phyloP scores from a whole-genome alignment of 2,329 filamentous ascomycete genomes.

The Thermothelomyces thermophilus region DNA sequence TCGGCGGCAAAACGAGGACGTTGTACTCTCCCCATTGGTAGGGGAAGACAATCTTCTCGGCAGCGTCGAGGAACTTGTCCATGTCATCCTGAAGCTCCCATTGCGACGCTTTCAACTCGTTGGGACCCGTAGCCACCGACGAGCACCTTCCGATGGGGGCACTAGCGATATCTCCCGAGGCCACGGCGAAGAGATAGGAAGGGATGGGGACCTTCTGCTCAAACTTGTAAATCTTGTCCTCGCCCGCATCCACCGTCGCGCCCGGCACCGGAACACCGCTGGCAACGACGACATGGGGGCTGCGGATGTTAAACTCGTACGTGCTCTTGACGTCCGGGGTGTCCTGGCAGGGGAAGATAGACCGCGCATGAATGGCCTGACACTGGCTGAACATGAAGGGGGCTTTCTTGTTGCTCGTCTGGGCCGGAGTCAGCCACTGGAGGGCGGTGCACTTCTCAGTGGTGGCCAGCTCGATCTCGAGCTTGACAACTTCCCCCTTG shows the following conservation, averaged over 20 bases:
- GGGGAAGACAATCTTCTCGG: slow-evolving; percentile 74
- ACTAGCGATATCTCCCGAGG: slow-evolving; percentile 74
- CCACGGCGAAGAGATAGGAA: slow-evolving; percentile 89
- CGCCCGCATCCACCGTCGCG: slow-evolving; percentile 42
- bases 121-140: slow-evolving; percentile 78
- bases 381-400: slow-evolving; percentile 98
- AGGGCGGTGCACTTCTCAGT: slow-evolving; percentile 85
- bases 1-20: slow-evolving; percentile 80
- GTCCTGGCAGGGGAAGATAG: slow-evolving; percentile 93
- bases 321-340: slow-evolving; percentile 97
- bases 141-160: slow-evolving; percentile 84
- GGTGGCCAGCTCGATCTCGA: slow-evolving; percentile 67
- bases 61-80: slow-evolving; percentile 82
- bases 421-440: slow-evolving; percentile 89
- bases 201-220: slow-evolving; percentile 89
- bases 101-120: slow-evolving; percentile 74
- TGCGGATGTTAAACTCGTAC: slow-evolving; percentile 81
- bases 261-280: slow-evolving; percentile 62
- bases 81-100: slow-evolving; percentile 91
- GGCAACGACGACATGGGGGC: slow-evolving; percentile 81
- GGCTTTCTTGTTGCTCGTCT: slow-evolving; percentile 92
- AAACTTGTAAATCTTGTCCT: slow-evolving; percentile 70
- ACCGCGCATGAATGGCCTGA: slow-evolving; percentile 91
- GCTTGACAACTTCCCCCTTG: slow-evolving; percentile 46
- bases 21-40: slow-evolving; percentile 97